Base-by-base conservation (phyloP, 768 basidiomycete species). In the Podaxis mareebaensis region DNA sequence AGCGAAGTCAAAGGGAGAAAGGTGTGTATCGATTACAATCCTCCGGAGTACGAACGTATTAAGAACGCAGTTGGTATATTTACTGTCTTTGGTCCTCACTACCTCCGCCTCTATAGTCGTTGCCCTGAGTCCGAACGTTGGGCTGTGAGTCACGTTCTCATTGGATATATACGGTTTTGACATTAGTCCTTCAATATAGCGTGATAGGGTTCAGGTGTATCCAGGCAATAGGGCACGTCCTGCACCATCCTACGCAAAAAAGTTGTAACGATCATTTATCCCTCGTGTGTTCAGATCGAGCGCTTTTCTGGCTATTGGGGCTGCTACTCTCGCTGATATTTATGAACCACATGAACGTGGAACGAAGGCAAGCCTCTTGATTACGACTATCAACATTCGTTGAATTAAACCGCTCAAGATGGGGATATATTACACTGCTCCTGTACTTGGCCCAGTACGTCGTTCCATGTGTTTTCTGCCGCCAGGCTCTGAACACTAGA, bases 1-100 rank as follows among this genome's bases (percentile, higher is more conserved):
- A 88, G 87, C 60, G 92, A 94, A 72, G 83, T 93, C 38, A 87
- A 85, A 69, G 92, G 92, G 7, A 79, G 92, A 61, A 92, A 87
- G 79, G 87, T 86, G 65, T 28, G 79, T 10, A 44, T 38, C 20
- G n/a, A 28, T 38, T 38, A 10, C 33, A 33, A 10, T 10, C 33
- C 33, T 33, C 33, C 33, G 33, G 33, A 33, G 33, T 33, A 2
- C 33, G 8, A 33, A 10, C 10, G 8, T 33, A 2, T 33, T 33
- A 33, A 33, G 33, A 51, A 6, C n/a, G 28, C 44, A 71, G 87
- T 60, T 80, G 13, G 82, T 89, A 1, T 89, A 88, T 68, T 66
- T 87, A 1, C 53, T 78, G 11, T 83, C 86, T n/a, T 73, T 85
- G 28, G 68, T 76, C 4, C 71, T 90, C 22, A 86, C 86, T 59